A percentile compares a stretch with the other conserved stretches of the same genome.
Evolutionary conservation across 2,329 filamentous ascomycete genomes (phyloP).

Genomic region (Trichoderma oligosporum): DNA sequence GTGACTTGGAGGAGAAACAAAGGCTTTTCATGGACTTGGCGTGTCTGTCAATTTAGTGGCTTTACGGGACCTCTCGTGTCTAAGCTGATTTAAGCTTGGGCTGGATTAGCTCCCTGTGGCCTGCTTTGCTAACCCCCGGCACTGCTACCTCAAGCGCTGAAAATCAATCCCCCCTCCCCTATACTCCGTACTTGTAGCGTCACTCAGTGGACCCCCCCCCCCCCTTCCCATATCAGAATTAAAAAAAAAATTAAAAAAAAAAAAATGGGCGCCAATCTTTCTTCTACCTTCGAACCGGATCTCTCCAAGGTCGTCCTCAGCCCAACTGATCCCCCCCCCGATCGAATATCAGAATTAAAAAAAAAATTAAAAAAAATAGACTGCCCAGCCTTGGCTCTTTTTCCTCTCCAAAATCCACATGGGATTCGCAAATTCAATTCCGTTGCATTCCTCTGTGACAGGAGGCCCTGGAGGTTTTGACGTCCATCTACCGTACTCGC

Average conservation of each 20-base stretch:
- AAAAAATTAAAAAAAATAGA: no score
- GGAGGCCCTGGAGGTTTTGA: not conserved
- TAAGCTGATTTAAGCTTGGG: not conserved
- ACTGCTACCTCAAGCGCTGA: conserved; percentile 3
- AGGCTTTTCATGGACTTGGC: not conserved
- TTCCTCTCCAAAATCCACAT: not conserved
- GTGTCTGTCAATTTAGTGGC: conserved; percentile 1
- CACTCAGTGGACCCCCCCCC: not conserved
- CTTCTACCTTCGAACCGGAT: conserved; percentile 37
- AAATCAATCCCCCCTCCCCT: conserved; percentile 10
- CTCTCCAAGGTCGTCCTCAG: conserved; percentile 35
- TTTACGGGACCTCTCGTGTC: not conserved
- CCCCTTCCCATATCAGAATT: no score
- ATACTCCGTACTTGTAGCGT: not conserved
- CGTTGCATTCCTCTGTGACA: not conserved
- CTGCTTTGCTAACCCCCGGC: not conserved
- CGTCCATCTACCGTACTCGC: not conserved
- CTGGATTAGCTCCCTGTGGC: conserved; percentile 4
- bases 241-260: conserved; percentile 3
- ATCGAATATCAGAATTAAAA: no score
- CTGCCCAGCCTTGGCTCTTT: no score
- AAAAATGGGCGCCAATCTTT: conserved; percentile 39
- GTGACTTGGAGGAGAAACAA: not conserved
- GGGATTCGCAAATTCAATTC: conserved; percentile 5
- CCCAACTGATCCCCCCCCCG: conserved; percentile 29